Evolutionary conservation across 2,329 filamentous ascomycete genomes (phyloP).

Genomic region (Ophiostoma quercus): DNA sequence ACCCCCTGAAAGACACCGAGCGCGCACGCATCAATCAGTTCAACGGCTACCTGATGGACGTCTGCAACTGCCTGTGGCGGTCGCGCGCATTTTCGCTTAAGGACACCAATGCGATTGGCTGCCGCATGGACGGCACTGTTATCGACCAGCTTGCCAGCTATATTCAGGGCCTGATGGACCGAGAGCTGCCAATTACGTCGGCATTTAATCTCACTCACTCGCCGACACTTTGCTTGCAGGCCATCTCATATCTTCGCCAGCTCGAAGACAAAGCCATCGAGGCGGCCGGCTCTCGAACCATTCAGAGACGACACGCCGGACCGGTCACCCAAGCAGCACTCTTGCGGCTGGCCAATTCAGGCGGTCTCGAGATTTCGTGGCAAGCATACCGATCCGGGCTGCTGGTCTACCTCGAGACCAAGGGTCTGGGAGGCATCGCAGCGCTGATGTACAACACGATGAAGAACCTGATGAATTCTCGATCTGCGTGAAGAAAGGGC

Average conservation of each 20-base stretch:
- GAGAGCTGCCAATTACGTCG: conserved; percentile 42
- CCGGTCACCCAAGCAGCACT: conserved; percentile 67
- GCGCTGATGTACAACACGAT: conserved; percentile 76
- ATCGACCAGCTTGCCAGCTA: conserved; percentile 46
- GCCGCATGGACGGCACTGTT: conserved; percentile 44
- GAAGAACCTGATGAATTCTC: conserved; percentile 59
- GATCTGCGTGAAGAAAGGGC: conserved; percentile 1
- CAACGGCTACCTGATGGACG: conserved; percentile 81
- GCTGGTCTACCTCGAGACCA: conserved; percentile 59
- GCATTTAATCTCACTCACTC: conserved; percentile 57
- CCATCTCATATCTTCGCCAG: conserved; percentile 51
- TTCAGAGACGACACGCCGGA: conserved; percentile 53
- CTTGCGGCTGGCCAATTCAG: conserved; percentile 54
- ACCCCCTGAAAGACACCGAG: conserved; percentile 43
- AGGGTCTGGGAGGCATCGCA: conserved; percentile 60
- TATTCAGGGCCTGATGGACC: conserved; percentile 42
- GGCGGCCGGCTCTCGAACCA: conserved; percentile 24
- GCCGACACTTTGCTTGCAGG: conserved; percentile 51
- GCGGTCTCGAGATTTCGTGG: conserved; percentile 64
- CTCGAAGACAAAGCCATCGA: conserved; percentile 53
- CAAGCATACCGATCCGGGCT: conserved; percentile 71
- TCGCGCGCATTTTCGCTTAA: conserved; percentile 61
- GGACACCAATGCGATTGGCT: conserved; percentile 59
- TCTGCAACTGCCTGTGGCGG: conserved; percentile 79
- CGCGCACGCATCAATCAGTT: conserved; percentile 61